Percentiles rank a stretch among this genome's conserved stretches.
Evolutionary conservation across 768 basidiomycete genomes (phyloP).

Genomic region (Butyriboletus loyo): DNA sequence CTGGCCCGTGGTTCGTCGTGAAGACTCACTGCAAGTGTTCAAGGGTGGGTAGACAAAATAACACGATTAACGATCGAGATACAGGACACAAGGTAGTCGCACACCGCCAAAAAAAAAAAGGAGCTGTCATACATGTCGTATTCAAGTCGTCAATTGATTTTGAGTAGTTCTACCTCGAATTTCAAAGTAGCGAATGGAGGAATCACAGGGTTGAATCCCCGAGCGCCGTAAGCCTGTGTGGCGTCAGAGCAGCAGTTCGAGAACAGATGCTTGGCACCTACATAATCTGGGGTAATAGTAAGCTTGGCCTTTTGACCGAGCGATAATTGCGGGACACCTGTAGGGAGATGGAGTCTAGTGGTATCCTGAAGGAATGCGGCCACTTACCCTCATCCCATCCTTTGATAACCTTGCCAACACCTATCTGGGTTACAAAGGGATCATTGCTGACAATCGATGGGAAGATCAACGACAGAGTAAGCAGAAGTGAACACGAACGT

Average conservation of each 20-base stretch:
- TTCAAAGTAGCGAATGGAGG: slow-evolving; percentile 69
- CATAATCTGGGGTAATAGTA: slow-evolving; percentile 72
- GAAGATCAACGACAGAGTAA: slow-evolving; percentile 1
- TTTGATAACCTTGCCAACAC: slow-evolving; percentile 78
- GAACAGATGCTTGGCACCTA: slow-evolving; percentile 37
- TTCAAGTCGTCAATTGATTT: slow-evolving; percentile 48
- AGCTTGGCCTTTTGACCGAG: slow-evolving; percentile 70
- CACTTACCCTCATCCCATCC: slow-evolving; percentile 86
- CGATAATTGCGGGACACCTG: slow-evolving; percentile 76
- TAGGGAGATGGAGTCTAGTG: neutral
- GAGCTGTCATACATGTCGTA: slow-evolving; percentile 19
- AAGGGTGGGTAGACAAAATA: slow-evolving; percentile 9
- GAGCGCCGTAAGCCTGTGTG: slow-evolving; percentile 63
- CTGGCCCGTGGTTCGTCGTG: neutral
- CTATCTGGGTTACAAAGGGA: slow-evolving; percentile 71
- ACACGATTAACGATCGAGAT: slow-evolving; percentile 21
- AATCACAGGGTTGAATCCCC: slow-evolving; percentile 79
- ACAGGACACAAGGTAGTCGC: slow-evolving; percentile 25
- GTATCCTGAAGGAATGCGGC: neutral
- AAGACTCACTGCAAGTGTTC: slow-evolving; percentile 1
- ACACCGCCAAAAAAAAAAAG: slow-evolving; percentile 13
- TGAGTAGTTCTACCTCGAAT: slow-evolving; percentile 82
- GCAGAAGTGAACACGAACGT: slow-evolving; percentile 13
- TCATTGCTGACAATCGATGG: slow-evolving; percentile 37
- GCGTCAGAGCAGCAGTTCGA: neutral